Conservation (phyloP, 495 filamentous ascomycete genomes). For the Jackrogersella minutella region DNA sequence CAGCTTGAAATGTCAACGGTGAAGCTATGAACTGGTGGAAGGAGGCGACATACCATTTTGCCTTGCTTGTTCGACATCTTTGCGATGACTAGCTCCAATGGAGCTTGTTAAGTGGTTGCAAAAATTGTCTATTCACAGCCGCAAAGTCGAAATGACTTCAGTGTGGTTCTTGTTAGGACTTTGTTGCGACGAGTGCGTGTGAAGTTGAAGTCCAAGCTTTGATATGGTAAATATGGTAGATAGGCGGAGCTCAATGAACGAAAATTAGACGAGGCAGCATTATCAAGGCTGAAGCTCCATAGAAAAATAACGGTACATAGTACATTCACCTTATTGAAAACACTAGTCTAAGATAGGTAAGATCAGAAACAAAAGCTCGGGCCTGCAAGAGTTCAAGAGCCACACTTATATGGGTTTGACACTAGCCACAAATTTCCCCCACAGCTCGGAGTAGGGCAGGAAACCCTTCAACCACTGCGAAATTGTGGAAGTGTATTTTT, state of each 20-base stretch:
- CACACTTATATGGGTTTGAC: constrained; percentile 16
- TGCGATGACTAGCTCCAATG: constrained; percentile 67
- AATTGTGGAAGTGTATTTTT: constrained; percentile 41
- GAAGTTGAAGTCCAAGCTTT: constrained; percentile 48
- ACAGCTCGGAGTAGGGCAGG: constrained; percentile 40
- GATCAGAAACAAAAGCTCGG: constrained; percentile 29
- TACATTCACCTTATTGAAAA: too few species aligned
- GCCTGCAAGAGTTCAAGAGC: constrained; percentile 36
- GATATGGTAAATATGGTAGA: constrained; percentile 35
- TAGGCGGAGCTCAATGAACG: constrained; percentile 33
- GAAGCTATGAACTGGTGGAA: constrained; percentile 50
- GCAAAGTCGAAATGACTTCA: constrained; percentile 42
- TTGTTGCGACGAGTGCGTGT: constrained; percentile 36
- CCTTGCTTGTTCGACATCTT: constrained; percentile 94
- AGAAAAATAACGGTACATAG: constrained; percentile 1
- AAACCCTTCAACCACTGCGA: constrained; percentile 40
- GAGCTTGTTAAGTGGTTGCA: constrained; percentile 65
- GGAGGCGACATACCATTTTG: constrained; percentile 87
- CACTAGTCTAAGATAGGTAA: constrained; percentile 18
- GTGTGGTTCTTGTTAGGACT: constrained; percentile 39
- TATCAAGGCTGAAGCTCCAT: constrained; percentile 41
- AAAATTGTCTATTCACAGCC: constrained; percentile 57
- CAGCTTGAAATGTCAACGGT: constrained; percentile 74
- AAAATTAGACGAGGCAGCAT: constrained; percentile 40
- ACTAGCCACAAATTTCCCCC: constrained; percentile 30